Evolutionary conservation across 129 eudicot species (phyloP).

Genomic region (Solidago caesia): DNA sequence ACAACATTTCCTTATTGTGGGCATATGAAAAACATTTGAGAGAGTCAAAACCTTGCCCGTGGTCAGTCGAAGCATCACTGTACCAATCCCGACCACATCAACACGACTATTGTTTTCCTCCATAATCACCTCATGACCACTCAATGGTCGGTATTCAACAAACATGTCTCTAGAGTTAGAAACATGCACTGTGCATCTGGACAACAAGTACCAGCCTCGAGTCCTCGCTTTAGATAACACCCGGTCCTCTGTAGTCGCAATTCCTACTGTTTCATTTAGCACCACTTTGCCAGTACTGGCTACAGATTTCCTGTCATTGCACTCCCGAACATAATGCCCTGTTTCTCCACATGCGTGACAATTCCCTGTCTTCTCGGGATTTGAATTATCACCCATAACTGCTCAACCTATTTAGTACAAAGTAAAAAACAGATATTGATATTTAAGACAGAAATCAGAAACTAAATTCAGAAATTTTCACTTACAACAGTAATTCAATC

Average conservation of each 20-base stretch:
- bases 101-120: background rate
- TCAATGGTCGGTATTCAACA: slow-evolving; percentile 1
- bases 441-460: background rate
- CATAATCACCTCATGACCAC: background rate
- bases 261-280: slow-evolving; percentile 4
- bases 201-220: slow-evolving; percentile 1
- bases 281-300: background rate
- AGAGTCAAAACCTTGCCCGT: slow-evolving; percentile 4
- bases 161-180: slow-evolving; percentile 7
- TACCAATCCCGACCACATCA: slow-evolving; percentile 9
- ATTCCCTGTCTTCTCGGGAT: background rate
- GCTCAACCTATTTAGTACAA: background rate
- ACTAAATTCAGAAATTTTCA: background rate
- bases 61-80: background rate
- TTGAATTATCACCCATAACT: background rate
- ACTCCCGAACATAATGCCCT: background rate
- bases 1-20: background rate
- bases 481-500: background rate
- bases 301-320: background rate
- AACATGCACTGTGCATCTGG: background rate
- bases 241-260: background rate
- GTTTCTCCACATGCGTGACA: background rate
- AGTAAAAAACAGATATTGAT: background rate
- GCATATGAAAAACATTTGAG: slow-evolving; percentile 10
- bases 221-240: background rate